phyloP scores from a whole-genome alignment of 495 filamentous ascomycete species.

The Podospora tetraspora region DNA sequence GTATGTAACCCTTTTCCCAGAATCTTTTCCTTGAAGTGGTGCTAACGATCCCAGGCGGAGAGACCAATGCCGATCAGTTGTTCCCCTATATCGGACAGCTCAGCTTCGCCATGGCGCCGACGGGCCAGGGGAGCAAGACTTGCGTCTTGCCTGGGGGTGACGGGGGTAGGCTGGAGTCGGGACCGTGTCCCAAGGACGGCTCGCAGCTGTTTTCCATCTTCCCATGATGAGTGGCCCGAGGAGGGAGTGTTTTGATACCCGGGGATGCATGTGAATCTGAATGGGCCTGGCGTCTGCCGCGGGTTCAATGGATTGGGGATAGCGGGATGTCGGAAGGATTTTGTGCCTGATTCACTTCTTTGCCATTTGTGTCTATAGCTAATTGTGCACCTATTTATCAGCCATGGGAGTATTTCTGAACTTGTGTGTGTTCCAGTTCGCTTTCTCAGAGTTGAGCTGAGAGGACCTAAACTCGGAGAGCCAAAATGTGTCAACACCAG shows the following conservation, averaged over 20 bases:
- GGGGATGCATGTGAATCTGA: not conserved
- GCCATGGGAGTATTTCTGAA: not conserved
- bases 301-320: not conserved
- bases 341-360: not conserved
- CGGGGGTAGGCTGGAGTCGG: conserved; percentile 33
- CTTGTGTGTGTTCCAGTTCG: not conserved
- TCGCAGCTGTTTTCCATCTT: conserved; percentile 45
- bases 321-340: not conserved
- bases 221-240: conserved; percentile 11
- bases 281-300: not conserved
- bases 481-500: not conserved
- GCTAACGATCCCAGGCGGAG: conserved; percentile 32
- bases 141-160: conserved; percentile 39
- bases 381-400: not conserved
- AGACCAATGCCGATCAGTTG: conserved; percentile 39
- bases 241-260: not conserved
- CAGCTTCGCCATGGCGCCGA: conserved; percentile 39
- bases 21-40: not conserved
- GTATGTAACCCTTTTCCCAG: conserved; percentile 24
- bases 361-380: not conserved
- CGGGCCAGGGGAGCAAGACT: conserved; percentile 33
- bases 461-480: not conserved
- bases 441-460: not conserved
- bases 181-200: conserved; percentile 37
- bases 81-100: conserved; percentile 39